phyloP scores from a whole-genome alignment of 495 filamentous ascomycete species.

The Neurospora sp. region DNA sequence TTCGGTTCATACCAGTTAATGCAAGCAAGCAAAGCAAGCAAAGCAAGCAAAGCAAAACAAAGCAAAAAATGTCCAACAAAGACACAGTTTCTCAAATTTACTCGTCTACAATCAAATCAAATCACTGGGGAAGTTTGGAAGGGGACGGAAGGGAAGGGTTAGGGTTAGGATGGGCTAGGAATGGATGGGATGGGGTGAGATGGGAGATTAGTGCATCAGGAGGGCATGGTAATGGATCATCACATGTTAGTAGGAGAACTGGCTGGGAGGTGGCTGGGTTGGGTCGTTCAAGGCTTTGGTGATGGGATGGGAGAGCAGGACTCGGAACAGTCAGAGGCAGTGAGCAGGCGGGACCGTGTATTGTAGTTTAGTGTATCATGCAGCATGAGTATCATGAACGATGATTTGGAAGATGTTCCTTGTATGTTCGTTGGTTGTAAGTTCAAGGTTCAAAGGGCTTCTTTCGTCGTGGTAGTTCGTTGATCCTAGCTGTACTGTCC shows the following conservation, averaged over 20 bases:
- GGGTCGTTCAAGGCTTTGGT: background rate
- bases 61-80: background rate
- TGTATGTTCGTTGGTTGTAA: too few species aligned
- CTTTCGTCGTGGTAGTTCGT: too few species aligned
- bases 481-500: too few species aligned
- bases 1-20: background rate
- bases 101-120: background rate
- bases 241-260: background rate
- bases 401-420: background rate
- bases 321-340: background rate
- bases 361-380: background rate
- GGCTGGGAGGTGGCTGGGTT: background rate
- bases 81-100: background rate
- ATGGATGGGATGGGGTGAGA: background rate
- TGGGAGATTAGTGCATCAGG: background rate
- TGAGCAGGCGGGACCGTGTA: background rate
- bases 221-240: background rate
- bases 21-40: too few species aligned
- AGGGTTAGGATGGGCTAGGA: background rate
- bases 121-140: background rate
- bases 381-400: background rate
- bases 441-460: too few species aligned
- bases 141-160: background rate
- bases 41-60: too few species aligned
- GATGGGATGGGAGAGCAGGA: background rate